Base-by-base conservation (phyloP, 805 yeast species). In the Teunomyces gatunensis region DNA sequence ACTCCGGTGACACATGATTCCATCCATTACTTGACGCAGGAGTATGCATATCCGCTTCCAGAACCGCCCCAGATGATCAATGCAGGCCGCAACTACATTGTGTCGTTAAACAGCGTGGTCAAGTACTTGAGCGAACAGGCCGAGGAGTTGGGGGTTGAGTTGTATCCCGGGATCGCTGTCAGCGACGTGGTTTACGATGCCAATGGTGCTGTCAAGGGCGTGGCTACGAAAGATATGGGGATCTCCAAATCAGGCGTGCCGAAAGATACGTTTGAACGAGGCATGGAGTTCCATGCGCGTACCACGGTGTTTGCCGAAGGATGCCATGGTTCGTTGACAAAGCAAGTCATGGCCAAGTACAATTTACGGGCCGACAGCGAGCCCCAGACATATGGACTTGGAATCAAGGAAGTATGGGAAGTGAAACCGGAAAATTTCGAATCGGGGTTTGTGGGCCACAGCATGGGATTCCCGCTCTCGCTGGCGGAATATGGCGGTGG, bases 341-440 rank as follows among this genome's bases (percentile, higher is more conserved):
- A 94, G 63, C 80, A 86, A 61, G 84, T 81, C 0, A 85, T 92
- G 45, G 71, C 77, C 46, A 81, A 84, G 57, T 92, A 69, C 67
- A 74, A 83, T 37, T 70, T 94, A 50, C 80, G 97, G 48, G 74
- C 77, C 43, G 78, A 80, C 28, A 73, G 77, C 45, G 76, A 80
- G 44, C 84, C 84, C 15, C 99, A 94, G 71, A 90, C 98, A 0
- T 94, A 94, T 67, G 99, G 99, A 10, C 66, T 94, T 20, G 99
- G 99, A 33, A 78, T 94, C 49, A 94, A 94, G 65, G 99, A 94
- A 68, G 92, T 94, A 5, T 94, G 99, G 99, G 90, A 92, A 64
- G 96, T 94, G 11, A 75, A 79, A 20, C 89, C 92, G 7, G 87
- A 82, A 42, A 87, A 87, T 52, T 92, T 88, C 71, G 77, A 81